Evolutionary conservation across 2,329 filamentous ascomycete species (phyloP), one percentile per base, ranked within the genome.

Genomic region (Macroventuria anomochaeta): DNA sequence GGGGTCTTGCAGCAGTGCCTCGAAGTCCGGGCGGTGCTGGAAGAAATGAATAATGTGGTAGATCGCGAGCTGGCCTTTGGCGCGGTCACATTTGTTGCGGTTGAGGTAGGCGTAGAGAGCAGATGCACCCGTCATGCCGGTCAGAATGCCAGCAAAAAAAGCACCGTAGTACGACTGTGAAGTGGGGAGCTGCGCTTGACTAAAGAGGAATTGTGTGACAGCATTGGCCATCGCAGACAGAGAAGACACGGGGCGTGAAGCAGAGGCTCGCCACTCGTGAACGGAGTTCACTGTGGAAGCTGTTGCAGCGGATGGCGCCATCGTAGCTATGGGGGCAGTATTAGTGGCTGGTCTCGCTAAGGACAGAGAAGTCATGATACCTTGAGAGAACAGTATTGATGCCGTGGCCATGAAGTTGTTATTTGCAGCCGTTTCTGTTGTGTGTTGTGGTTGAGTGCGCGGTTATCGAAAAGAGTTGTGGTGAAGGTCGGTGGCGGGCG

Each of bases 41-140:
- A 43, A 26, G 3, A 53, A 13, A 3, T 20, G 43, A 8, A 53
- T 17, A 37, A 66, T 34, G n/a, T 61, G 57, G 28, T 33, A 60
- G 12, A 66, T 43, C 1, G 58, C 62, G 7, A 63, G 55, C 44
- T 63, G 48, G 7, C 63, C 41, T 39, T 61, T 61, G 11, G 47
- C 46, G 21, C 46, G 50, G 36, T 59, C 41, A 8, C 47, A 15
- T 4, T 46, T 31, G 40, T 54, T 33, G 2, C 29, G 25, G 3
- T 33, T 26, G 23, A 62, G 28, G 42, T 43, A 57, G 26, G 32
- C 11, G 40, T 54, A 51, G 3, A 62, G 31, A 5, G n/a, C 32
- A 12, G 37, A 17, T 2, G 32, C 23, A 3, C 23, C 32, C 2
- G 34, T 46, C 1, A 32, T 43, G 25, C 56, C 53, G 2, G 31